Percentiles rank a stretch among this genome's conserved stretches.
These are phyloP conservation scores for Phyllostachys edulis DNA, from an alignment of 176 grass and related monocot genomes.

Conservation along the genomic window DNA sequence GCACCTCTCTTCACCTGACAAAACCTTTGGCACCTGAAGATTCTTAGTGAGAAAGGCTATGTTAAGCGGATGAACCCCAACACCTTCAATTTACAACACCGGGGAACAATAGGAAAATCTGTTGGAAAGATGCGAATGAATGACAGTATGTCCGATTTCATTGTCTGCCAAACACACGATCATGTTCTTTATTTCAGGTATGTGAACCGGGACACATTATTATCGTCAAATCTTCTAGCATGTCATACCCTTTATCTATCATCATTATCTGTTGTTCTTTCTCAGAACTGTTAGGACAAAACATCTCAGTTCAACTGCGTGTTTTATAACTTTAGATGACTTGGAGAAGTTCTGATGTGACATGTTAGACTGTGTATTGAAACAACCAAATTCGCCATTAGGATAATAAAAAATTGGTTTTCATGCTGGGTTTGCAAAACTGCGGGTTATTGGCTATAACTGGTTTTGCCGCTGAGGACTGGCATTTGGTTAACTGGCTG, in stretches of 20 bases:
- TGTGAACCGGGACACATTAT: not conserved
- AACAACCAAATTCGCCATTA: too few species aligned
- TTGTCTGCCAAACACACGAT: constrained; percentile 87
- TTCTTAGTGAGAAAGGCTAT: constrained; percentile 94
- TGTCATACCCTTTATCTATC: not conserved
- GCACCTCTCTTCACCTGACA: constrained; percentile 16
- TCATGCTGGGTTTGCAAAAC: too few species aligned
- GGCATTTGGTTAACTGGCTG: not conserved
- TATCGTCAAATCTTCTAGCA: not conserved
- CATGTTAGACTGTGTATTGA: too few species aligned
- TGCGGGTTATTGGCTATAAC: too few species aligned
- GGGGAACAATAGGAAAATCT: constrained; percentile 97
- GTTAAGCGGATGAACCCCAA: constrained; percentile 93
- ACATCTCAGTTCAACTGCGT: not conserved
- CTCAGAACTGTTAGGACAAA: not conserved
- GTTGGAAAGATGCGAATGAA: constrained; percentile 97
- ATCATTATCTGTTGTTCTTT: not conserved
- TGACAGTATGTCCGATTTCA: constrained; percentile 85
- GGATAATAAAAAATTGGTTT: too few species aligned
- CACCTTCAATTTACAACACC: constrained; percentile 76
- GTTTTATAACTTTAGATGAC: too few species aligned
- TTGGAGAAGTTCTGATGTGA: too few species aligned
- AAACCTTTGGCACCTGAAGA: constrained; percentile 47
- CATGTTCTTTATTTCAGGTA: constrained; percentile 99
- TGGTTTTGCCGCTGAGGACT: too few species aligned